phyloP scores from a whole-genome alignment of 1,139 yeast species.

The Yamadazyma pseudoaaseri region DNA sequence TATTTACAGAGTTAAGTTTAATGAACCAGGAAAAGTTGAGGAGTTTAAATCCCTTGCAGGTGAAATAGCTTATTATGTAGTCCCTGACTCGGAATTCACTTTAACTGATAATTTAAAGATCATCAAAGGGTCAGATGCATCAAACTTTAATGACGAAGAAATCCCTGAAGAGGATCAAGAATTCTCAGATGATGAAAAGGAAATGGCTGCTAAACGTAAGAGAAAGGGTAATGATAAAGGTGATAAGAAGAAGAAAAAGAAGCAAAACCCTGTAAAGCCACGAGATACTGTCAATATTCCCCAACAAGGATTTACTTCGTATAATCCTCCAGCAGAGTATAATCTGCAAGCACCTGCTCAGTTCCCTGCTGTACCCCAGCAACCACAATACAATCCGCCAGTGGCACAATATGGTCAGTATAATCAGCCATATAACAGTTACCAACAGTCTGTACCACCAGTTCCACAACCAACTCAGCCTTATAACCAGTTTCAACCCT shows the following conservation, averaged over 20 bases:
- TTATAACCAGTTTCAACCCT: conserved; percentile 5
- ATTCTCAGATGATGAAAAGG: conserved; percentile 90
- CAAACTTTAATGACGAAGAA: conserved; percentile 94
- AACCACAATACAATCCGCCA: conserved; percentile 1
- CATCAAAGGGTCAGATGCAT: conserved; percentile 88
- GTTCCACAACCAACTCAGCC: conserved; percentile 7
- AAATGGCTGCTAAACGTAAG: conserved; percentile 57
- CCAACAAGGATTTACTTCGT: conserved; percentile 7
- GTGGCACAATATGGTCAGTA: conserved; percentile 4
- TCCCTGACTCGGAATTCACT: conserved; percentile 75
- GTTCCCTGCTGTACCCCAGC: conserved; percentile 2
- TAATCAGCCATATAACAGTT: conserved; percentile 4
- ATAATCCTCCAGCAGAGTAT: conserved; percentile 9
- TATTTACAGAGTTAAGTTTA: conserved; percentile 71
- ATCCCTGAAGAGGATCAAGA: conserved; percentile 91
- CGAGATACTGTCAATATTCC: not conserved
- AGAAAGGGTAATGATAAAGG: conserved; percentile 53
- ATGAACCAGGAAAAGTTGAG: conserved; percentile 43
- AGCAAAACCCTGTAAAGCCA: conserved; percentile 7
- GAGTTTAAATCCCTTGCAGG: conserved; percentile 52
- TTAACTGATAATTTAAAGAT: conserved; percentile 71
- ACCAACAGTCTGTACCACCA: conserved; percentile 7
- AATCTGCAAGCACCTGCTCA: not conserved
- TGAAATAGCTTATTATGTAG: conserved; percentile 67
- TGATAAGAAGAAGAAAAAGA: conserved; percentile 25